These are phyloP conservation scores for Solanum chiquidenum DNA, from an alignment of 257 asterid species.

Conservation along the genomic window DNA sequence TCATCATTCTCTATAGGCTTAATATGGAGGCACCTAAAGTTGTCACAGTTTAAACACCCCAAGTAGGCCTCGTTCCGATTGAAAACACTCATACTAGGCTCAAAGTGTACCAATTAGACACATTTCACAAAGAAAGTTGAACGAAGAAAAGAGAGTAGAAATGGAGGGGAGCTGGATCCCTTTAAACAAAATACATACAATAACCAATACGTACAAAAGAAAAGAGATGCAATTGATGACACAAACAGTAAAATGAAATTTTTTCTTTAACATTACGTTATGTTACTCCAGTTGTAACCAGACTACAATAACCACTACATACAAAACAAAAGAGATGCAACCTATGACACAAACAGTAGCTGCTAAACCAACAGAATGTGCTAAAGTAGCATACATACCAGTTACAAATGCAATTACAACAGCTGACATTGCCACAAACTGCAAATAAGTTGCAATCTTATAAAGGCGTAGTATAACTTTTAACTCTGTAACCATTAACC, in stretches of 20 bases:
- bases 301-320: neutral
- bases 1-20: neutral
- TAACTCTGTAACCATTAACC: neutral
- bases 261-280: neutral
- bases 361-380: neutral
- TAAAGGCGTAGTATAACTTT: neutral
- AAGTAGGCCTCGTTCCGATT: neutral
- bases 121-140: neutral
- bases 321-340: neutral
- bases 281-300: neutral
- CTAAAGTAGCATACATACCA: conserved; percentile 3
- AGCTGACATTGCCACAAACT: conserved; percentile 3
- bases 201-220: neutral
- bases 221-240: no score
- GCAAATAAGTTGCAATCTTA: neutral
- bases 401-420: conserved; percentile 7
- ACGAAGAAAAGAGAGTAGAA: neutral
- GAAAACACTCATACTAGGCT: neutral
- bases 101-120: neutral
- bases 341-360: neutral
- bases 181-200: neutral
- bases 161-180: neutral
- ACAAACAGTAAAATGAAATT: no score
- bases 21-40: neutral
- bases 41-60: neutral